Conservation (phyloP, 805 yeast genomes). For the Candida endomychidarum region DNA sequence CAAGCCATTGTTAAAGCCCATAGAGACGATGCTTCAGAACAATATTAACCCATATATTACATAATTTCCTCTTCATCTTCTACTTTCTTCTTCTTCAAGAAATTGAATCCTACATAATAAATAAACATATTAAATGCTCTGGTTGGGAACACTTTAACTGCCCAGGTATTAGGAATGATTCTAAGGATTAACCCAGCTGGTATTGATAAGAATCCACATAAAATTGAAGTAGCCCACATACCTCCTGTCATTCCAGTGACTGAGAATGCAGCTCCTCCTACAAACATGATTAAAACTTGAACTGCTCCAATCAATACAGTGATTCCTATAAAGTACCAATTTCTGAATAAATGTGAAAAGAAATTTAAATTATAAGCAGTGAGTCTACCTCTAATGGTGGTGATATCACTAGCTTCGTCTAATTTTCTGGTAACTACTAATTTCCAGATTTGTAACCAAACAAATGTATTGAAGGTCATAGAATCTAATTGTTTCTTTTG, state of each 20-base stretch:
- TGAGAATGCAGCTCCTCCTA: slow-evolving; percentile 95
- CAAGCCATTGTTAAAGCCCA: no score
- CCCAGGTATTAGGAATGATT: slow-evolving; percentile 80
- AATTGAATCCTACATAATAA: slow-evolving; percentile 38
- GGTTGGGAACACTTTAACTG: slow-evolving; percentile 63
- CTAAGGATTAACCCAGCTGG: slow-evolving; percentile 81
- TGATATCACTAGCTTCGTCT: slow-evolving; percentile 79
- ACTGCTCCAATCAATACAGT: slow-evolving; percentile 73
- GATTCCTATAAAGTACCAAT: slow-evolving; percentile 77
- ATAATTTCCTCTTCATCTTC: slow-evolving; percentile 7
- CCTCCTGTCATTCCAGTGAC: slow-evolving; percentile 75
- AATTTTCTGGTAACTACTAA: slow-evolving; percentile 86
- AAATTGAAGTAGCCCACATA: slow-evolving; percentile 86
- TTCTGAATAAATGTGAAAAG: slow-evolving; percentile 76
- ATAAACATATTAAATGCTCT: slow-evolving; percentile 42
- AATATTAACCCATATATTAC: slow-evolving; percentile 6
- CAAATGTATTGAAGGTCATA: slow-evolving; percentile 92
- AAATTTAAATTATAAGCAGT: slow-evolving; percentile 71
- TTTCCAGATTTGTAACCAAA: slow-evolving; percentile 96
- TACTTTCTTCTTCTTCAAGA: slow-evolving; percentile 26
- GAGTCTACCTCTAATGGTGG: slow-evolving; percentile 56
- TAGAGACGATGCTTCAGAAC: no score
- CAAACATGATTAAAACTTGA: slow-evolving; percentile 90
- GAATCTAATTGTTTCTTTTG: slow-evolving; percentile 67
- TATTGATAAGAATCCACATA: slow-evolving; percentile 76